These are phyloP conservation scores for Radiomyces spectabilis DNA, from an alignment of 192 early-diverging fungal genomes.

Conservation along the genomic window DNA sequence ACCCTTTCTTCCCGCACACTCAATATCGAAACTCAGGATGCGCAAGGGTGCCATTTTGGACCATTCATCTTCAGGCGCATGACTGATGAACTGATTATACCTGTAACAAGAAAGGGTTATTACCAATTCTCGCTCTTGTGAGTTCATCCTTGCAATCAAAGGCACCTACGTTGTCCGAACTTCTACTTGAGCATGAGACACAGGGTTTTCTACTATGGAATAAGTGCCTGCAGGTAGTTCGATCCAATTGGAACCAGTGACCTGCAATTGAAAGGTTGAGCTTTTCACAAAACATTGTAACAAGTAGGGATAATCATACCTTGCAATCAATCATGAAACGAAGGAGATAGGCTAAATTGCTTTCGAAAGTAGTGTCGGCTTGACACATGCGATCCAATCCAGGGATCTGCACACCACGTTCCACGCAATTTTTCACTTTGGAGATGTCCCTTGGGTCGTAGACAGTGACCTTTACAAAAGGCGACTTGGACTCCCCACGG, in stretches of 20 bases:
- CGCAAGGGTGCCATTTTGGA: constrained; percentile 89
- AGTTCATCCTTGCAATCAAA: no score
- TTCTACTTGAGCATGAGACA: constrained; percentile 74
- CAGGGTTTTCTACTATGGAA: constrained; percentile 29
- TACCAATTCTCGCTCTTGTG: no score
- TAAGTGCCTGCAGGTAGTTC: constrained; percentile 79
- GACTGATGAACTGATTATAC: constrained; percentile 71
- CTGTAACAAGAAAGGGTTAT: constrained; percentile 29
- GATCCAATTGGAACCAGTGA: constrained; percentile 88
- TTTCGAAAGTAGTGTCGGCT: constrained; percentile 68
- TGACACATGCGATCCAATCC: constrained; percentile 35
- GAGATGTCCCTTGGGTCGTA: constrained; percentile 42
- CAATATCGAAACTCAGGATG: constrained; percentile 97
- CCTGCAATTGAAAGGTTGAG: constrained; percentile 20
- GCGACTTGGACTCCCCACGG: constrained; percentile 70
- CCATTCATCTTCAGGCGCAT: constrained; percentile 87
- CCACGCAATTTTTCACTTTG: constrained; percentile 27
- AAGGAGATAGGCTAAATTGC: constrained; percentile 79
- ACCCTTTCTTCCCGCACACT: constrained; percentile 94
- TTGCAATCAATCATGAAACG: constrained; percentile 94
- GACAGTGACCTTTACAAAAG: constrained; percentile 74
- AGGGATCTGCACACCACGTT: constrained; percentile 50
- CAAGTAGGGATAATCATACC: constrained; percentile 16
- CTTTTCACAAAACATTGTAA: neutral
- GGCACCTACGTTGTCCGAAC: constrained; percentile 65